A percentile compares a stretch with the other conserved stretches of the same genome.
phyloP scores from a whole-genome alignment of 176 grass and related monocot species.

The Musa beccarii region DNA sequence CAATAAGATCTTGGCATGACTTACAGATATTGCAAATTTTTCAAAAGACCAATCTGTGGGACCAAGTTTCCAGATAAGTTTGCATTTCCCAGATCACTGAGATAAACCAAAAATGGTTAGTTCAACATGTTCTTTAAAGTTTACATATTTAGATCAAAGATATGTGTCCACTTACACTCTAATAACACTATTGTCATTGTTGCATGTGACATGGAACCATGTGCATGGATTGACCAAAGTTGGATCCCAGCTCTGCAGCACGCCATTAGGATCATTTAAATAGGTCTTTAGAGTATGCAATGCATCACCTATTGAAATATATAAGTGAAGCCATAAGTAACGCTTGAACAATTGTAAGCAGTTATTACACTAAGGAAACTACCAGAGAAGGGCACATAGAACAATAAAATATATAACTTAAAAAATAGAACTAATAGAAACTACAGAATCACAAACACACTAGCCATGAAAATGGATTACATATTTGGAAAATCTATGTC shows the following conservation, averaged over 20 bases:
- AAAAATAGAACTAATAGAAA: background rate
- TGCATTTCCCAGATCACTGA: constrained; percentile 1
- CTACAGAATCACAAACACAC: background rate
- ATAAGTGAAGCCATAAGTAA: background rate
- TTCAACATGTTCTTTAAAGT: background rate
- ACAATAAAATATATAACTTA: background rate
- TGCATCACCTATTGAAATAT: background rate
- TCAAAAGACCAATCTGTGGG: background rate
- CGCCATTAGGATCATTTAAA: background rate
- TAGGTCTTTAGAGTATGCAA: background rate
- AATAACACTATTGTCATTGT: background rate
- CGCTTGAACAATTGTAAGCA: background rate
- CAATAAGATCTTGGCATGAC: background rate
- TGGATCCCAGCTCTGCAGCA: constrained; percentile 3
- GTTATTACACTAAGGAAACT: background rate
- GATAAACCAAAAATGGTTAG: background rate
- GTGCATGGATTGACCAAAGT: constrained; percentile 8
- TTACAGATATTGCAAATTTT: constrained; percentile 11
- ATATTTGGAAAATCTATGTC: background rate
- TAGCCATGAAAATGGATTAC: background rate
- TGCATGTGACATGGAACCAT: constrained; percentile 5
- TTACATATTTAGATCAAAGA: background rate
- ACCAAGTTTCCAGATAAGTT: constrained; percentile 5
- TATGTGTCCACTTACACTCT: background rate
- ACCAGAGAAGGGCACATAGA: background rate